Evolutionary conservation across 805 yeast genomes (phyloP), one percentile per base, ranked within the genome.

Genomic region (Cyberlindnera maclurae): DNA sequence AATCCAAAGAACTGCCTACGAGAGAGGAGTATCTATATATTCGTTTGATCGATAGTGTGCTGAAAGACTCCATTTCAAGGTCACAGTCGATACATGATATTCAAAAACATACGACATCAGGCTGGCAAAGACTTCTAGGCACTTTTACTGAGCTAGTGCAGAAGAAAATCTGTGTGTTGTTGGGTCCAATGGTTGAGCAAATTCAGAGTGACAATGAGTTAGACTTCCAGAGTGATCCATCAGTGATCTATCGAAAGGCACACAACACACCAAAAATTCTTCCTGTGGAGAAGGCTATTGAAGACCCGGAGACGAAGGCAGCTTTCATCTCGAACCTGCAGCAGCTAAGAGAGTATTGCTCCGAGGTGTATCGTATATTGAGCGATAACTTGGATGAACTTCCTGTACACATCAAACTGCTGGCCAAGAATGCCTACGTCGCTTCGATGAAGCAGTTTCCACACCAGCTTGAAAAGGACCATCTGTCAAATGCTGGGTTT

Each of bases 141-240:
- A 50, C 54, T 3, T 63, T 73, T 37, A 60, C 65, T 35, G 60
- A 64, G 35, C 57, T 65, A 18, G 70, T 68, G 31, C 58, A 58
- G 15, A 50, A 55, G 26, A 42, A 44, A 3, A 58, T 61, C 45
- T 55, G 43, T 20, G 46, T 38, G 6, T 47, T 75, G 5, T 55
- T 75, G 26, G 57, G 62, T 0, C 59, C 68, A 1, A 47, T 70
- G 15, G 55, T 72, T 3, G 58, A 62, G 18, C 53, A 51, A 12
- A 49, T 73, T 10, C 41, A 59, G 12, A 47, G 55, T 15, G 59
- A 61, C 24, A 54, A 59, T 8, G 63, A 61, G 5, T 56, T 79
- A 10, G 78, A 79, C 39, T 76, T 87, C 46, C 96, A 89, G 54
- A 77, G 89, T 39, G 85, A 88, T 56, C 97, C 97, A 2, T 56